Base-by-base conservation (phyloP, 176 grass and related monocot species). In the Echinochloa phyllopogon region DNA sequence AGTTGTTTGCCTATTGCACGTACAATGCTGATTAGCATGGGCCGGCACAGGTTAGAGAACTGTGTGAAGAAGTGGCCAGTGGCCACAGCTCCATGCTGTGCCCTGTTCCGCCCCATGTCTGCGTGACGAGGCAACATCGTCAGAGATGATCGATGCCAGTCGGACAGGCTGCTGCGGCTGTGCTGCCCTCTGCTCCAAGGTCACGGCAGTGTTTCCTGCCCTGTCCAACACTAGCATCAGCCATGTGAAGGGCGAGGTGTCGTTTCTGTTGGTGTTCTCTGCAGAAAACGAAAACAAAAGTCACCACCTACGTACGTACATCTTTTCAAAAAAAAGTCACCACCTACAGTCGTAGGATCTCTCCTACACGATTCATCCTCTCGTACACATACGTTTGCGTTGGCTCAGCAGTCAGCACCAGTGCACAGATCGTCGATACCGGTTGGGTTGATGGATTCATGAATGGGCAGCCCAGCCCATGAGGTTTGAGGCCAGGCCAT, bases 221-320 rank as follows among this genome's bases (percentile, higher is more conserved):
- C 15, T 6, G n/a, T 33, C 13, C 72, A 53, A 40, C 36, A 23
- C 73, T 73, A 18, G 37, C 73, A 41, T 8, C 51, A 4, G 29
- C 39, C 76, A 78, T 47, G 76, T 78, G 76, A 78, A 63, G 57
- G 57, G 8, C n/a, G 43, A 18, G 40, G 40, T 45, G 76, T 78
- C 57, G 76, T 63, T 78, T 78, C 45, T 51, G 70, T 51, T 29
- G 44, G 44, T 10, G 70, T 24, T 33, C 33, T 50, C 69, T 17
- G 11, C 23, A 25, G 39, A 69, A 44, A 33, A 33, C 29, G 39
- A 69, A 44, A n/a, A n/a, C n/a, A n/a, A n/a, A 45, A 20, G 4
- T 6, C 11, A 72, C 43, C n/a, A 16, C 23, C 69, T 15, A 48
- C 3, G 39, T 8, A 44, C n/a, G n/a, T n/a, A n/a, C n/a, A n/a